phyloP scores from a whole-genome alignment of 2,329 filamentous ascomycete genomes.

The Colletotrichum sp. region DNA sequence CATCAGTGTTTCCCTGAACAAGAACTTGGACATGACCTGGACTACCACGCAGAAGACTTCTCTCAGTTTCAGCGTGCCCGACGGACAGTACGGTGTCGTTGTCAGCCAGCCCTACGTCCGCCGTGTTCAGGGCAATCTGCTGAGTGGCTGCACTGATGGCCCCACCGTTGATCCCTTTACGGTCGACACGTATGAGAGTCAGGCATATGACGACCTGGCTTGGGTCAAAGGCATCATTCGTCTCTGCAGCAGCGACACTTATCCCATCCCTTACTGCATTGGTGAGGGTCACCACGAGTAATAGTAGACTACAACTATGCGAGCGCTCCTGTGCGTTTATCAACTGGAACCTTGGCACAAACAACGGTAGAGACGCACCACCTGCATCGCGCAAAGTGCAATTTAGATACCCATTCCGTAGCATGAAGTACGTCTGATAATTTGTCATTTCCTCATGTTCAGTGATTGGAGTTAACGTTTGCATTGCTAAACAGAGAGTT shows the following conservation, averaged over 20 bases:
- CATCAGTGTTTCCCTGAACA: slow-evolving; percentile 21
- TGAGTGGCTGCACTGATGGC: slow-evolving; percentile 36
- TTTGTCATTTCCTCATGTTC: too few species aligned
- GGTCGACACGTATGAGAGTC: slow-evolving; percentile 36
- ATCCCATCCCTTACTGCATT: slow-evolving; percentile 41
- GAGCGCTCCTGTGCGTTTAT: too few species aligned
- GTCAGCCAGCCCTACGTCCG: slow-evolving; percentile 41
- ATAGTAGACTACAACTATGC: too few species aligned
- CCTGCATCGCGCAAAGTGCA: too few species aligned
- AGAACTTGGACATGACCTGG: slow-evolving; percentile 25
- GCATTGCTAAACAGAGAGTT: too few species aligned
- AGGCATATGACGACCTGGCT: slow-evolving; percentile 32
- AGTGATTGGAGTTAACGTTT: too few species aligned
- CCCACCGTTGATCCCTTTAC: slow-evolving; percentile 31
- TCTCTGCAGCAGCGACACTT: slow-evolving; percentile 38
- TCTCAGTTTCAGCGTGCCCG: slow-evolving; percentile 35
- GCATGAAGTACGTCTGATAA: too few species aligned
- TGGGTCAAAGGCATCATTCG: slow-evolving; percentile 45
- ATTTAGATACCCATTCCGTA: too few species aligned
- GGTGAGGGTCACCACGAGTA: slow-evolving; percentile 31
- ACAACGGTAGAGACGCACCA: too few species aligned
- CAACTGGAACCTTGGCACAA: too few species aligned
- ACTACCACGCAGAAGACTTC: slow-evolving; percentile 34
- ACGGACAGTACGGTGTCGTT: slow-evolving; percentile 39
- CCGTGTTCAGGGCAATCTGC: slow-evolving; percentile 34